These are phyloP conservation scores for Geotrichum reessii DNA, from an alignment of 1,139 yeast species.

Conservation along the genomic window DNA sequence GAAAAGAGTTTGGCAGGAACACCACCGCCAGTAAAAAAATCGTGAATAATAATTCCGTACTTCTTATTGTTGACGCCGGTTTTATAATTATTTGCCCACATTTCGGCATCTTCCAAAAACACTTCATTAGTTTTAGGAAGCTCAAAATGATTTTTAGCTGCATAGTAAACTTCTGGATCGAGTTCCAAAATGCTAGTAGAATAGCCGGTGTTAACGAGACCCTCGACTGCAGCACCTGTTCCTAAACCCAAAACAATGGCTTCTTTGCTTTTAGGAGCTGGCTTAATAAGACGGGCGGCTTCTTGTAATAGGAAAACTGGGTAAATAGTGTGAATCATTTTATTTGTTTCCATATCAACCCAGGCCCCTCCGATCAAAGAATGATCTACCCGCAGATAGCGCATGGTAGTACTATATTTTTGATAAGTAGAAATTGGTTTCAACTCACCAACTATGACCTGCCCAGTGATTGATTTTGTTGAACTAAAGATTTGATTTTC, in stretches of 20 bases:
- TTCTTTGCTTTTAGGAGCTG: not conserved
- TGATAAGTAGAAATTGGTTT: not conserved
- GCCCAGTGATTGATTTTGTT: conserved; percentile 1
- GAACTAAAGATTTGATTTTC: not conserved
- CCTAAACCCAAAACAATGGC: conserved; percentile 13
- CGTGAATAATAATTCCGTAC: conserved; percentile 10
- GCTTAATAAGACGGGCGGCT: conserved; percentile 2
- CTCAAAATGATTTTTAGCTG: conserved; percentile 6
- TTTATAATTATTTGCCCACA: conserved; percentile 4
- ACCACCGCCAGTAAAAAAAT: conserved; percentile 7
- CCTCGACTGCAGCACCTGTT: conserved; percentile 9
- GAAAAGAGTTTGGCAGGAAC: conserved; percentile 3
- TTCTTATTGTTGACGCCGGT: not conserved
- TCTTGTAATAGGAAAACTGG: conserved; percentile 12
- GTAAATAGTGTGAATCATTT: conserved; percentile 5
- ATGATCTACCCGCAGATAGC: conserved; percentile 7
- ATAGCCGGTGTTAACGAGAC: not conserved
- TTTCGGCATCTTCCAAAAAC: conserved; percentile 3
- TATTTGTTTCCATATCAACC: not conserved
- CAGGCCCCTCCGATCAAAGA: conserved; percentile 10
- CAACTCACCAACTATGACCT: conserved; percentile 9
- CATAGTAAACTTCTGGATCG: conserved; percentile 10
- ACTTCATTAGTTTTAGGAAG: not conserved
- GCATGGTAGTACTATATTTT: conserved; percentile 2
- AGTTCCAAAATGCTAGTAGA: conserved; percentile 8